These are phyloP conservation scores for Mycena alexandri DNA, from an alignment of 768 basidiomycete genomes.

Conservation along the genomic window DNA sequence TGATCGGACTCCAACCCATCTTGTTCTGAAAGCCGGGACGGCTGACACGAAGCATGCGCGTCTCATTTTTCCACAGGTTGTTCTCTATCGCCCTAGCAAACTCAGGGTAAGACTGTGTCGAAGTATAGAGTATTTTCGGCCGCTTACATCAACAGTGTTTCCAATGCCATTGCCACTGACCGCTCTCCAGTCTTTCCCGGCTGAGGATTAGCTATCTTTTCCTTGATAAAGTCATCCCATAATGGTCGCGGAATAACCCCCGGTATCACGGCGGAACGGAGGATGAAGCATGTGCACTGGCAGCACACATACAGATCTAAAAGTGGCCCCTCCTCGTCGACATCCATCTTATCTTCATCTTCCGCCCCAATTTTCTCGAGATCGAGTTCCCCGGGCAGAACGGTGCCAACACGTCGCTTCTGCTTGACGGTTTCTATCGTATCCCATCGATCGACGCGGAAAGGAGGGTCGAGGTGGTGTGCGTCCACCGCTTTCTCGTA, in stretches of 20 bases:
- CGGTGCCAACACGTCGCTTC: constrained; percentile 58
- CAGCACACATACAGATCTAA: constrained; percentile 88
- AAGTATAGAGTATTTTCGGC: constrained; percentile 18
- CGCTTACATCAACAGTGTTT: constrained; percentile 76
- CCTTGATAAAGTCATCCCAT: constrained; percentile 72
- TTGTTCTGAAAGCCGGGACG: constrained; percentile 70
- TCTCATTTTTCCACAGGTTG: constrained; percentile 79
- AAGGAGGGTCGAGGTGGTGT: constrained; percentile 73
- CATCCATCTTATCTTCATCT: constrained; percentile 48
- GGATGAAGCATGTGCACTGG: constrained; percentile 82
- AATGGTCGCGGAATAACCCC: constrained; percentile 76
- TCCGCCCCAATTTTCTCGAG: constrained; percentile 55
- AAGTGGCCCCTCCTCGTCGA: constrained; percentile 63
- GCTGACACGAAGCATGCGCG: constrained; percentile 65
- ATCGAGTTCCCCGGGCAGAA: constrained; percentile 56
- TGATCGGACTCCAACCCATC: constrained; percentile 72
- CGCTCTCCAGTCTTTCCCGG: constrained; percentile 67
- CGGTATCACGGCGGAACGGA: constrained; percentile 77
- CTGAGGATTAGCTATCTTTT: constrained; percentile 71
- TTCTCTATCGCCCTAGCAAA: constrained; percentile 73
- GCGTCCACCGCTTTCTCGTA: constrained; percentile 80
- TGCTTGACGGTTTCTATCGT: constrained; percentile 62
- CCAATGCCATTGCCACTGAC: constrained; percentile 68
- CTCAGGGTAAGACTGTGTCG: constrained; percentile 28
- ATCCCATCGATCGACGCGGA: constrained; percentile 72